A percentile compares a stretch with the other conserved stretches of the same genome.
These are phyloP conservation scores for Salpingoeca rosetta DNA, from an alignment of 78 protist genomes.

Conservation along the genomic window DNA sequence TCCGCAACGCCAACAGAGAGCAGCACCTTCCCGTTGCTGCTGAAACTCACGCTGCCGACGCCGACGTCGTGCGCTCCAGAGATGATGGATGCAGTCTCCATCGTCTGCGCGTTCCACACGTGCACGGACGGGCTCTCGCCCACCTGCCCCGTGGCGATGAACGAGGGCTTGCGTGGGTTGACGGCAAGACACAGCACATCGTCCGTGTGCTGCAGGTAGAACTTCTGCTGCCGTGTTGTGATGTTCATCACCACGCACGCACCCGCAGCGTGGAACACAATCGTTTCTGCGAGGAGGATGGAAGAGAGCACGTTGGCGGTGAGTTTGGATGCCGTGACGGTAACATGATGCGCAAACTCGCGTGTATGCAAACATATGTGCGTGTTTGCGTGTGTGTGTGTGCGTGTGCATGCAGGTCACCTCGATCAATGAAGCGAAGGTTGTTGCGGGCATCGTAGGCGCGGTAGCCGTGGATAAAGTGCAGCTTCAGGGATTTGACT, in stretches of 20 bases:
- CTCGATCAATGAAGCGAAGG: not conserved
- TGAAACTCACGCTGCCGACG: constrained; percentile 15
- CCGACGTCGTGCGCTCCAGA: constrained; percentile 7
- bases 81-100: not conserved
- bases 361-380: too few species aligned
- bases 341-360: too few species aligned
- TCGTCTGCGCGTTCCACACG: constrained; percentile 22
- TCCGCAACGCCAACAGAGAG: constrained; percentile 36
- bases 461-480: constrained; percentile 2
- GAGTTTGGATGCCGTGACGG: too few species aligned
- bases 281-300: too few species aligned
- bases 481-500: not conserved
- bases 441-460: constrained; percentile 7
- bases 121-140: constrained; percentile 14
- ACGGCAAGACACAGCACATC: constrained; percentile 37
- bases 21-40: constrained; percentile 18
- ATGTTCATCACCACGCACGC: constrained; percentile 22
- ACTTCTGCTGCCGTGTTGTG: constrained; percentile 22
- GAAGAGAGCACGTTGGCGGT: too few species aligned
- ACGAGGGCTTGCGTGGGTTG: not conserved
- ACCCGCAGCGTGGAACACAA: constrained; percentile 34
- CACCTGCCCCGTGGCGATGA: constrained; percentile 41
- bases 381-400: not conserved
- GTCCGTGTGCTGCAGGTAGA: constrained; percentile 49
- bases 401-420: too few species aligned